Evolutionary conservation across 1,139 yeast species (phyloP).

Genomic region (Taphrina sp.): DNA sequence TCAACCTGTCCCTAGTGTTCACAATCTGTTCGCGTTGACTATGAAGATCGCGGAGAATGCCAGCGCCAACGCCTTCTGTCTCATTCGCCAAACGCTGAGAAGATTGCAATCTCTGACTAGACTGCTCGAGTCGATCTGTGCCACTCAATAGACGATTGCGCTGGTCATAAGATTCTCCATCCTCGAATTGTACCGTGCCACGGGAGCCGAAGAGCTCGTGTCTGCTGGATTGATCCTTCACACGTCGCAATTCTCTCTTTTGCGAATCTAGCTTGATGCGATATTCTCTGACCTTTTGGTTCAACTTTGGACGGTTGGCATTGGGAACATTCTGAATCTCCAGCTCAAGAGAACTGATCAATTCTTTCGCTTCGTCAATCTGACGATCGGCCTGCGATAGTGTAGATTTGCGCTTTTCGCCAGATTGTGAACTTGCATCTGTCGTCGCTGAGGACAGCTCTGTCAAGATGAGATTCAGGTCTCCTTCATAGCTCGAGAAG

Average conservation of each 20-base stretch:
- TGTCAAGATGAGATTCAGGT: constrained; percentile 15
- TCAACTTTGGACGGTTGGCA: constrained; percentile 62
- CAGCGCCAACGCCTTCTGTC: constrained; percentile 88
- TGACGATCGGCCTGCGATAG: constrained; percentile 64
- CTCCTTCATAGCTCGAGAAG: constrained; percentile 27
- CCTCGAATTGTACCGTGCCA: constrained; percentile 44
- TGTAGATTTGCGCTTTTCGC: constrained; percentile 52
- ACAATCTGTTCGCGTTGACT: constrained; percentile 90
- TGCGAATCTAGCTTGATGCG: constrained; percentile 43
- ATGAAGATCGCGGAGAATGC: constrained; percentile 80
- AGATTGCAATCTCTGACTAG: constrained; percentile 78
- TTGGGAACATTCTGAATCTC: constrained; percentile 81
- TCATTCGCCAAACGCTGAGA: constrained; percentile 89
- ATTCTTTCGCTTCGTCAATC: constrained; percentile 74
- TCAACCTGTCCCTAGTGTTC: constrained; percentile 65
- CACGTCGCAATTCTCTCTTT: constrained; percentile 34
- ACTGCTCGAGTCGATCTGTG: constrained; percentile 76
- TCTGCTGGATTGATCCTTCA: constrained; percentile 1
- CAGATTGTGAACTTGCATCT: constrained; percentile 18
- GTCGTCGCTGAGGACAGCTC: constrained; percentile 11
- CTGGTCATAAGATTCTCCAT: constrained; percentile 59
- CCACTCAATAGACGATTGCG: constrained; percentile 77
- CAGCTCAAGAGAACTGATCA: constrained; percentile 61
- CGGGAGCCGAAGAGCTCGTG: constrained; percentile 62
- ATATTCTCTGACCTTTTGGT: constrained; percentile 68